Base-by-base conservation (phyloP, 2,329 filamentous ascomycete species). In the Endoconidiophora laricicola region DNA sequence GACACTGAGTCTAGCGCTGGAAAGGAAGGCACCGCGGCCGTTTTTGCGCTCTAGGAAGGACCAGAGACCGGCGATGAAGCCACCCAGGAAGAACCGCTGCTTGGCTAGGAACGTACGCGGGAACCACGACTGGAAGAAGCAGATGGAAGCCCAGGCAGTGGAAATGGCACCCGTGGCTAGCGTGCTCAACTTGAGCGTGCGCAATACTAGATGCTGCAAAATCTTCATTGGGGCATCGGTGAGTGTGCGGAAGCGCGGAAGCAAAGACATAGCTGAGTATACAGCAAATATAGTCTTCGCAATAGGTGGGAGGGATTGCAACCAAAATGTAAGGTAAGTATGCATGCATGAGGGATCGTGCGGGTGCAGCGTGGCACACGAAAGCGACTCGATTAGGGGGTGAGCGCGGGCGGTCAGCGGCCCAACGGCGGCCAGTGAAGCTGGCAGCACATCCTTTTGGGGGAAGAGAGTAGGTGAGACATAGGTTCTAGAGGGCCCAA, bases 311-410 rank as follows among this genome's bases (percentile, higher is more conserved):
- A 94, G 91, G 1, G 86, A 81, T 50, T 78, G 76, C 52, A 94
- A 77, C 76, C 85, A 90, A 65, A 91, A 93, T 54, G 85, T 84
- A 43, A 95, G 68, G 62, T 88, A 93, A 2, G 86, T 93, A 26
- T 85, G 83, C 37, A 82, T 74, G 63, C 90, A 98, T 16, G 85
- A 94, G 1, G 90, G 88, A 58, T 94, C 85, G 16, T 76, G 72
- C 0, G 90, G 88, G 61, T 98, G 90, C 2, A 96, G 76, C 2
- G 90, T 74, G 1, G 90, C 90, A 65, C 91, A 98, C 41, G 86
- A 90, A 18, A 95, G 76, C 23, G 80, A 82, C 7, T 76, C 80
- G 62, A 94, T 90, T 40, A 86, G 78, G 1, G 90, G 90, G 60
- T 96, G 90, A 0, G 90, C 90, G 24, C 83, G 76, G 1, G 83